Conservation (phyloP, 148 eudicot species). For the Diospyros kaki region DNA sequence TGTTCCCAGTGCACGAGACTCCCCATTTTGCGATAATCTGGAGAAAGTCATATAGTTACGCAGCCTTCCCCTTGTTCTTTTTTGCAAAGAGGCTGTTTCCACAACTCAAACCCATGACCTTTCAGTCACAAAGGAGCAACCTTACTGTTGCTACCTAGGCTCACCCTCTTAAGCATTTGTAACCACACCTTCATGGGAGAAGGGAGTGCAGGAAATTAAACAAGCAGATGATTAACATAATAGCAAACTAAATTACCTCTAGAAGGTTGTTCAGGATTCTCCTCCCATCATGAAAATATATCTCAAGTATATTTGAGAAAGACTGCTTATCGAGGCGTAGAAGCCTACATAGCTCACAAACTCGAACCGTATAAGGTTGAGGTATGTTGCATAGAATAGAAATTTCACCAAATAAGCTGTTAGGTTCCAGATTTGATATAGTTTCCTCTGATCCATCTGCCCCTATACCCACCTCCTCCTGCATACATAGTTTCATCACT, state of each 20-base stretch:
- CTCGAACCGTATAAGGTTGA: constrained; percentile 80
- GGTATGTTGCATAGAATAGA: constrained; percentile 89
- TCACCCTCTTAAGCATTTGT: too few species aligned
- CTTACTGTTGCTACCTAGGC: too few species aligned
- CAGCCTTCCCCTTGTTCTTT: too few species aligned
- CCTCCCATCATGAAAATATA: constrained; percentile 79
- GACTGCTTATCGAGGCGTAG: constrained; percentile 88
- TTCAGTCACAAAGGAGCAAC: too few species aligned
- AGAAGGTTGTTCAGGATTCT: constrained; percentile 67
- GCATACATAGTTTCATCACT: constrained; percentile 11
- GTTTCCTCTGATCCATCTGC: constrained; percentile 58
- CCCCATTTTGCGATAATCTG: too few species aligned
- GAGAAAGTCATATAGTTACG: too few species aligned
- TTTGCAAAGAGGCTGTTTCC: too few species aligned
- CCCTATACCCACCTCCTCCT: constrained; percentile 74
- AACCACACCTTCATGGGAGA: background rate
- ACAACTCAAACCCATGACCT: too few species aligned
- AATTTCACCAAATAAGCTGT: constrained; percentile 73
- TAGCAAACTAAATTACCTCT: constrained; percentile 46
- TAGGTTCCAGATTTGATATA: constrained; percentile 43
- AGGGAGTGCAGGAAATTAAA: background rate
- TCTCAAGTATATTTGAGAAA: constrained; percentile 70
- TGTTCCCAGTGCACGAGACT: too few species aligned
- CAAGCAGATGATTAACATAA: background rate
- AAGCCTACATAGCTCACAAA: constrained; percentile 71